Conservation (phyloP, 345 rosid species). For the Raphanus sativus region DNA sequence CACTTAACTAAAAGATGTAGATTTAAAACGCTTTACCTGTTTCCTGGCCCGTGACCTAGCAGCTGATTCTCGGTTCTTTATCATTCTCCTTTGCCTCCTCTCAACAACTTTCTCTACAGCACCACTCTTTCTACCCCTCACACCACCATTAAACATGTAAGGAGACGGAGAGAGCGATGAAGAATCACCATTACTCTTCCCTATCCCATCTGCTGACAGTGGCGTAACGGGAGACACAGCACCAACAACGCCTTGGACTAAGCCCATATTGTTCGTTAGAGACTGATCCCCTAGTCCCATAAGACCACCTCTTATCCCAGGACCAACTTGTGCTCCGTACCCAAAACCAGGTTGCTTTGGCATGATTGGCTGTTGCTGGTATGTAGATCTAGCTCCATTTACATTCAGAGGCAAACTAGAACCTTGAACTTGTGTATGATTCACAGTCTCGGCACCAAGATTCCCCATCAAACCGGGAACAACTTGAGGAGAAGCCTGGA, state of each 20-base stretch:
- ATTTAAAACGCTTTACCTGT: slow-evolving; percentile 56
- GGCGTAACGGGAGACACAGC: slow-evolving; percentile 75
- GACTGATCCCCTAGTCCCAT: slow-evolving; percentile 64
- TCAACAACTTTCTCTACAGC: slow-evolving; percentile 90
- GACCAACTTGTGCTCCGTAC: slow-evolving; percentile 53
- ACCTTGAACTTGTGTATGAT: slow-evolving; percentile 50
- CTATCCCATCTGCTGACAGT: slow-evolving; percentile 70
- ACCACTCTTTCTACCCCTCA: slow-evolving; percentile 73
- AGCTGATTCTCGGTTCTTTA: slow-evolving; percentile 97
- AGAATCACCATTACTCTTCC: slow-evolving; percentile 74
- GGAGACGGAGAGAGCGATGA: slow-evolving; percentile 84
- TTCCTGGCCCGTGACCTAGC: slow-evolving; percentile 98
- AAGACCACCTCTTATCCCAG: slow-evolving; percentile 61
- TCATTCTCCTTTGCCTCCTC: slow-evolving; percentile 99
- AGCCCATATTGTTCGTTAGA: slow-evolving; percentile 35
- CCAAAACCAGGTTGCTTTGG: slow-evolving; percentile 63
- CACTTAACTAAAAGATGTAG: slow-evolving; percentile 9
- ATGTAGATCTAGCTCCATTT: slow-evolving; percentile 57
- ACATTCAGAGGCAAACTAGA: slow-evolving; percentile 65
- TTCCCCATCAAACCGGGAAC: slow-evolving; percentile 44
- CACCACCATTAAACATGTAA: slow-evolving; percentile 64
- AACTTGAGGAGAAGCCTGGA: slow-evolving; percentile 42
- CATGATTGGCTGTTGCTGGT: slow-evolving; percentile 53
- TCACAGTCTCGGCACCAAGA: slow-evolving; percentile 38
- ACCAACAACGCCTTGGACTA: slow-evolving; percentile 50